phyloP scores from a whole-genome alignment of 176 grass and related monocot genomes.

The Otatea glauca region DNA sequence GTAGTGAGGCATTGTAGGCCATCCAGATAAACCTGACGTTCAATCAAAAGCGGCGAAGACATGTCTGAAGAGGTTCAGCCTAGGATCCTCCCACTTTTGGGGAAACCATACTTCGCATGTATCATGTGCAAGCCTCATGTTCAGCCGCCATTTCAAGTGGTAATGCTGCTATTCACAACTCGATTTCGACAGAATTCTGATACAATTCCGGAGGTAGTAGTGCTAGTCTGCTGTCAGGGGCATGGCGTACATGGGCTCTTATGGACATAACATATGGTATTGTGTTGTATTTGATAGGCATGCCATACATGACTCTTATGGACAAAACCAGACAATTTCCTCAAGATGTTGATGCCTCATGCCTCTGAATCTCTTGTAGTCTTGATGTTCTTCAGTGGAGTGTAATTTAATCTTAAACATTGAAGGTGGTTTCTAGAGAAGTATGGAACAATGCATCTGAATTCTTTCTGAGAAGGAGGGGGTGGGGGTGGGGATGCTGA shows the following conservation, averaged over 20 bases:
- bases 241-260: background rate
- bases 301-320: too few relatives aligned
- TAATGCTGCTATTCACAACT: constrained; percentile 18
- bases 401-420: background rate
- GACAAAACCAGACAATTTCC: too few relatives aligned
- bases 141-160: constrained; percentile 46
- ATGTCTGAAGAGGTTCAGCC: background rate
- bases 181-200: background rate
- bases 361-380: background rate
- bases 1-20: background rate
- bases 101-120: constrained; percentile 51
- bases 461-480: too few relatives aligned
- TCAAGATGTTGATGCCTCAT: background rate
- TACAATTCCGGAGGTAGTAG: background rate
- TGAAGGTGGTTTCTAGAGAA: background rate
- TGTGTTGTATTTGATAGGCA: too few relatives aligned
- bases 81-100: constrained; percentile 39
- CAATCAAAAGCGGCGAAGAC: background rate
- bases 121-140: constrained; percentile 48
- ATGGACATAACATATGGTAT: too few relatives aligned
- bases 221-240: background rate
- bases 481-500: too few relatives aligned
- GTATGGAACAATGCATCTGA: too few relatives aligned
- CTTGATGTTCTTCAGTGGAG: background rate
- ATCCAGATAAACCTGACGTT: background rate